A percentile compares a stretch with the other conserved stretches of the same genome.
Conservation (phyloP, 148 eudicot genomes). For the Camellia japonica region DNA sequence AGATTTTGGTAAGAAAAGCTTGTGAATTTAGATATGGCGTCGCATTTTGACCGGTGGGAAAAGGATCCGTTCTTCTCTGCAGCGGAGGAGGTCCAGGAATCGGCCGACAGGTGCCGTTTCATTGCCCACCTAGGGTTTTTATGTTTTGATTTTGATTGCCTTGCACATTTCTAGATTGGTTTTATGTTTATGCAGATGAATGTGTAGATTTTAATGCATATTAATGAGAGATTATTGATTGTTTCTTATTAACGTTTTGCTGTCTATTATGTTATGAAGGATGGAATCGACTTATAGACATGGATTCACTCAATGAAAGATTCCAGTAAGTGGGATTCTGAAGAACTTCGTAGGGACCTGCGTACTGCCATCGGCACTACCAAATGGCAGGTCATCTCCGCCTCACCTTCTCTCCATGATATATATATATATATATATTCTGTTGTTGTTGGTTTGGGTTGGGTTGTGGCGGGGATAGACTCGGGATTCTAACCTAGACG, state of each 20-base stretch:
- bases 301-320: slow-evolving; percentile 71
- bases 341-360: slow-evolving; percentile 65
- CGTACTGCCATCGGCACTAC: slow-evolving; percentile 68
- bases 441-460: neutral
- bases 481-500: too few species aligned
- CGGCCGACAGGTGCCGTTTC: slow-evolving; percentile 62
- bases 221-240: neutral
- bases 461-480: neutral
- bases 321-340: slow-evolving; percentile 46
- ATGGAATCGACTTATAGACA: slow-evolving; percentile 77
- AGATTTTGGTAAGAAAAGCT: neutral
- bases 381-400: slow-evolving; percentile 74
- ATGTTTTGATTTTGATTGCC: neutral
- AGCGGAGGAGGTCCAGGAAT: slow-evolving; percentile 89
- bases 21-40: slow-evolving; percentile 36
- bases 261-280: slow-evolving; percentile 30
- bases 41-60: slow-evolving; percentile 78
- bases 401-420: neutral
- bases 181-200: too few species aligned
- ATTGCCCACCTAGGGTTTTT: neutral
- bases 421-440: neutral
- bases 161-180: neutral
- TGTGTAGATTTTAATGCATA: too few species aligned
- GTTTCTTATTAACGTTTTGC: neutral
- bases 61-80: slow-evolving; percentile 83